Evolutionary conservation across 768 basidiomycete genomes (phyloP), one percentile per base, ranked within the genome.

Genomic region (Leccinum longicurvipes): DNA sequence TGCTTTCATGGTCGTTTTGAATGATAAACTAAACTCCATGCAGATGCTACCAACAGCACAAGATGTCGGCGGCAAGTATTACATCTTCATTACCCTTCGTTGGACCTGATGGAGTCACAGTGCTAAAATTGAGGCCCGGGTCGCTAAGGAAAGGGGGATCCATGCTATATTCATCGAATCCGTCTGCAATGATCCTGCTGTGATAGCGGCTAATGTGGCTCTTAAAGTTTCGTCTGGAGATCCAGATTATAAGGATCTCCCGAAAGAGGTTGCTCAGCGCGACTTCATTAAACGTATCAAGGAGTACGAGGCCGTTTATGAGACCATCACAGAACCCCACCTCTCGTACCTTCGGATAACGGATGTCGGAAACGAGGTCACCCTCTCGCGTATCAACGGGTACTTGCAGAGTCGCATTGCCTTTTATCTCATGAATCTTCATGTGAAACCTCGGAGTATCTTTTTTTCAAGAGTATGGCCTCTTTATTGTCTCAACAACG

Each of bases 361-460:
- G 52, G 96, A 99, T 64, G 91, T 99, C 19, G 97, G 97, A 9
- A 85, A 83, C 59, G 87, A 91, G 70, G 95, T 95, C 52, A 91
- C 85, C 0, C 80, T 93, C 47, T 86, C 83, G 51, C 79, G 87
- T 60, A 98, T 99, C 52, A 85, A 95, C 66, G 95, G 95, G 14
- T 99, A 99, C 67, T 74, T 99, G 57, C 93, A 95, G 67, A 93
- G 92, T 79, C 88, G 97, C 32, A 93, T 99, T 61, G 96, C 93
- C 19, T 99, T 96, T 75, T 99, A 95, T 73, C 79, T 99, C 53
- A 98, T 98, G 95, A 98, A 98, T 71, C 72, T 98, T 64, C 97
- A 99, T 72, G 77, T 99, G 63, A 97, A 97, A 64, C 96, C 97
- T 6, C 81, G 97, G 55, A 93, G 87, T 68, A 98, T 99, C 58